A percentile compares a stretch with the other conserved stretches of the same genome.
These are phyloP conservation scores for Penicillium chermesinum DNA, from an alignment of 495 filamentous ascomycete species.

Conservation along the genomic window DNA sequence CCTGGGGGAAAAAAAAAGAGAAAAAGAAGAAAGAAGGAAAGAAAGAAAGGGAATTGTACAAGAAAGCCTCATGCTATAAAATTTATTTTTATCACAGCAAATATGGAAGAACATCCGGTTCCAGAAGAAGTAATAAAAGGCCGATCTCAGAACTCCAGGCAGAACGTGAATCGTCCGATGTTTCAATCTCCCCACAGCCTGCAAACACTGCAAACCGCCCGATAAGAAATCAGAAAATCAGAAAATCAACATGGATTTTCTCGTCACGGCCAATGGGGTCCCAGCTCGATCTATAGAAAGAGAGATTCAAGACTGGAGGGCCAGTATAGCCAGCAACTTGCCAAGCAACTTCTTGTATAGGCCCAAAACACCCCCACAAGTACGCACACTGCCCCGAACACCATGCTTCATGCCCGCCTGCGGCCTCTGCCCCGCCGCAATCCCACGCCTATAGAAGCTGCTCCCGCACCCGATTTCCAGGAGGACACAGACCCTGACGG, in stretches of 20 bases:
- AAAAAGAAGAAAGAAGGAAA: neutral
- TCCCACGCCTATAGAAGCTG: conserved; percentile 5
- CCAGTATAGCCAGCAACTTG: no score
- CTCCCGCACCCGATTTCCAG: conserved; percentile 14
- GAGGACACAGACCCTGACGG: conserved; percentile 2
- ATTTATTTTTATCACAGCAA: no score
- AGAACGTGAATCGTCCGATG: neutral
- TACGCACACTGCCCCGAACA: no score
- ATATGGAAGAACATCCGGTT: no score
- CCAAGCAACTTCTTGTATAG: no score
- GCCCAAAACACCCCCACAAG: no score
- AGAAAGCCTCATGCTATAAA: no score
- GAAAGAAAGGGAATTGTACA: neutral
- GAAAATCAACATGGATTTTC: neutral
- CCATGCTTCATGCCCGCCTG: conserved; percentile 32
- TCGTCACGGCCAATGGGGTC: no score
- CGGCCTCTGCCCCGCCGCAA: conserved; percentile 28
- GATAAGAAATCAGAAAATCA: neutral
- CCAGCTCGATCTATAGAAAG: no score
- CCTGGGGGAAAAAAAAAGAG: neutral
- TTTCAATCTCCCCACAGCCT: neutral
- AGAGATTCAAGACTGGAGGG: no score
- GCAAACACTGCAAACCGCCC: neutral
- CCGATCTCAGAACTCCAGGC: neutral
- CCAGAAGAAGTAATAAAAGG: no score